Percentiles rank a stretch among this genome's conserved stretches.
Conservation (phyloP, 176 grass and related monocot species). For the Elaeis guineensis region DNA sequence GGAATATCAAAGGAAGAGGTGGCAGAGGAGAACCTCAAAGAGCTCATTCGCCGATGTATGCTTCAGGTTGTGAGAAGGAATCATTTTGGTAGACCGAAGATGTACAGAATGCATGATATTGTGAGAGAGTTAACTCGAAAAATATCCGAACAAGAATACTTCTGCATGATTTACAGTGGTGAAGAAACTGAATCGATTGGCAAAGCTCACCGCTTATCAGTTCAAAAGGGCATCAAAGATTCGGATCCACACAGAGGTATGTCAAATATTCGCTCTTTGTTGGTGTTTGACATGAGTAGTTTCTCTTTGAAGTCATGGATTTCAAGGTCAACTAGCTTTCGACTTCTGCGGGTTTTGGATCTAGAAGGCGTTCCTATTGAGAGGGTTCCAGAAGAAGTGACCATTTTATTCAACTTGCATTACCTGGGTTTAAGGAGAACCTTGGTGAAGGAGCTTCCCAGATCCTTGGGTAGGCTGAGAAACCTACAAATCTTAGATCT, state of each 20-base stretch:
- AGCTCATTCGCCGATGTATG: constrained; percentile 18
- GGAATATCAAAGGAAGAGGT: constrained; percentile 16
- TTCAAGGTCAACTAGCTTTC: too few relatives aligned
- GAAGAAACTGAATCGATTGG: not conserved
- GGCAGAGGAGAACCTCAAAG: constrained; percentile 21
- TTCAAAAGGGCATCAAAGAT: too few relatives aligned
- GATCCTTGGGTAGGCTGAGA: not conserved
- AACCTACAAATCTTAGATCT: constrained; percentile 17
- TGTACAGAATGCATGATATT: constrained; percentile 13
- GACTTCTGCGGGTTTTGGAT: too few relatives aligned
- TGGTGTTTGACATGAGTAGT: too few relatives aligned
- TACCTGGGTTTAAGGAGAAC: constrained; percentile 14
- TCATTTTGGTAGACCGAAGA: constrained; percentile 6
- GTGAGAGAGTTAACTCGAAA: constrained; percentile 15
- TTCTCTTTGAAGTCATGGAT: too few relatives aligned
- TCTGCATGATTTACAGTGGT: not conserved
- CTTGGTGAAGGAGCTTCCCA: not conserved
- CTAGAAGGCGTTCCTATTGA: too few relatives aligned
- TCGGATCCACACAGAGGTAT: too few relatives aligned
- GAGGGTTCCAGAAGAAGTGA: not conserved
- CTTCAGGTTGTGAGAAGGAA: constrained; percentile 16
- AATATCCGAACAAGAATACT: constrained; percentile 12
- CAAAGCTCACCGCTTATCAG: not conserved
- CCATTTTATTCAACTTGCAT: not conserved
- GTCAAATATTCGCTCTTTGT: too few relatives aligned